A percentile compares a stretch with the other conserved stretches of the same genome.
Conservation (phyloP, 345 rosid species). For the Populus deltoides region DNA sequence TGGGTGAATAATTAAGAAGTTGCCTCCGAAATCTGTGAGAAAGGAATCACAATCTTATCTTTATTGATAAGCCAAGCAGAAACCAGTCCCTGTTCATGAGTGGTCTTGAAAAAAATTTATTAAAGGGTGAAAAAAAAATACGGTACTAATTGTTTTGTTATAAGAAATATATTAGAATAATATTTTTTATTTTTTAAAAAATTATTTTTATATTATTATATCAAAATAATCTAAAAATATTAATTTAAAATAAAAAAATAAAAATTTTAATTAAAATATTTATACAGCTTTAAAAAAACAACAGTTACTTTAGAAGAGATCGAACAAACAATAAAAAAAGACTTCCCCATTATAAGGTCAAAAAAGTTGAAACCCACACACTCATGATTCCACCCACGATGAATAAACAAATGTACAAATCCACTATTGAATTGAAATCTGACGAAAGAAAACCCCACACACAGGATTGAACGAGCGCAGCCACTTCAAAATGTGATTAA, state of each 20-base stretch:
- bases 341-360: slow-evolving; percentile 42
- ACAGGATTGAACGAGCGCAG: neutral
- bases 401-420: slow-evolving; percentile 8
- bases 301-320: slow-evolving; percentile 19
- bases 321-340: slow-evolving; percentile 30
- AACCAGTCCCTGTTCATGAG: slow-evolving; percentile 13
- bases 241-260: no score
- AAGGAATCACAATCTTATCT: slow-evolving; percentile 17
- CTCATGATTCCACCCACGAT: slow-evolving; percentile 48
- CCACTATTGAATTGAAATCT: slow-evolving; percentile 12
- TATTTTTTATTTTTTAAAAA: no score
- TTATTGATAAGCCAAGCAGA: slow-evolving; percentile 28
- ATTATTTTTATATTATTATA: no score
- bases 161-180: no score
- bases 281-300: neutral
- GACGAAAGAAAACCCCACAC: slow-evolving; percentile 26
- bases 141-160: neutral
- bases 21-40: slow-evolving; percentile 16
- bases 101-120: slow-evolving; percentile 19
- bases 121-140: neutral
- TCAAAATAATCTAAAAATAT: no score
- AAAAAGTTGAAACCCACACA: slow-evolving; percentile 44
- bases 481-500: slow-evolving; percentile 6
- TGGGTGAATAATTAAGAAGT: neutral
- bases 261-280: no score